Conservation (phyloP, 371 early-diverging fungal genomes). For the Rhizopus sp. region DNA sequence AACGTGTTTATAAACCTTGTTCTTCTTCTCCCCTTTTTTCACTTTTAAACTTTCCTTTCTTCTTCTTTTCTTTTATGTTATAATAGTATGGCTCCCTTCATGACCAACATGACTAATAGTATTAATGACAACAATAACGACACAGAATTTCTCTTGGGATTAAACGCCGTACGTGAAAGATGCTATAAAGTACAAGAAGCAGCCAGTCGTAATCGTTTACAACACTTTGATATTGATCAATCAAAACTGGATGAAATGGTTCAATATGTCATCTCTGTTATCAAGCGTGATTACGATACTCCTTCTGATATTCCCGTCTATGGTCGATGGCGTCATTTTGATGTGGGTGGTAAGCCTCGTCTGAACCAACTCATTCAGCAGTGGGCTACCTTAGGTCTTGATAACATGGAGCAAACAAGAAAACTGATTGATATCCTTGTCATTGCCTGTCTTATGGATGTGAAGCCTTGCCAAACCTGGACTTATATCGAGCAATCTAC, state of each 20-base stretch:
- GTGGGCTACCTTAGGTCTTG: slow-evolving; percentile 46
- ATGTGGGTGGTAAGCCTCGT: slow-evolving; percentile 63
- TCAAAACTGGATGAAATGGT: slow-evolving; percentile 69
- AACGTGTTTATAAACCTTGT: no score
- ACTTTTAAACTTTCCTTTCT: background rate
- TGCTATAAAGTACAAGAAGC: slow-evolving; percentile 67
- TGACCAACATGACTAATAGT: no score
- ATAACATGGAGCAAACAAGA: slow-evolving; percentile 64
- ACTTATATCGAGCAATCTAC: slow-evolving; percentile 63
- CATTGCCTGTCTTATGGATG: slow-evolving; percentile 86
- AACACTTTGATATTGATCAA: slow-evolving; percentile 76
- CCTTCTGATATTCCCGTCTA: slow-evolving; percentile 77
- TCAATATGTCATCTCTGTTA: slow-evolving; percentile 69
- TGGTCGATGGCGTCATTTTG: slow-evolving; percentile 90
- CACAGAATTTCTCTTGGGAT: slow-evolving; percentile 63
- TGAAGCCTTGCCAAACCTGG: slow-evolving; percentile 88
- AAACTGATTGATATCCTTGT: slow-evolving; percentile 84
- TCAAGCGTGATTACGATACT: slow-evolving; percentile 72
- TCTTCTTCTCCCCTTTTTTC: background rate
- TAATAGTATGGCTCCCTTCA: background rate
- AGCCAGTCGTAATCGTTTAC: slow-evolving; percentile 54
- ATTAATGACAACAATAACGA: background rate
- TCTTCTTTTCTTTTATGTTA: slow-evolving; percentile 1
- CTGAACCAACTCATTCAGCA: slow-evolving; percentile 57
- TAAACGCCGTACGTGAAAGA: slow-evolving; percentile 79